phyloP scores from a whole-genome alignment of 2,329 filamentous ascomycete species.

The Trichoderma simmonsii region DNA sequence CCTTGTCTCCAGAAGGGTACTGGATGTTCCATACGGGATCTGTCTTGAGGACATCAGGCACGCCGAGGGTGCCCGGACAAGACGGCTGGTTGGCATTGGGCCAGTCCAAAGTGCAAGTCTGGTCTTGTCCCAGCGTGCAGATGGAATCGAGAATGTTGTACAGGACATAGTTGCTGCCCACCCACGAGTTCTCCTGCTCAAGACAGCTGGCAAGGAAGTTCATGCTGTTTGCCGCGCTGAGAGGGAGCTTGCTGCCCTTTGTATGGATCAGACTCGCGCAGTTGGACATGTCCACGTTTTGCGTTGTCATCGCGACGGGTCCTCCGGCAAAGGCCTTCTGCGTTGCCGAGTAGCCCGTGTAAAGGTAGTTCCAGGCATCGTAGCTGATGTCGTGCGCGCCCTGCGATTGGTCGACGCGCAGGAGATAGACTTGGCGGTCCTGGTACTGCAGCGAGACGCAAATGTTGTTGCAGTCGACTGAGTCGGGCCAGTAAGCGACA shows the following conservation, averaged over 20 bases:
- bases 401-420: slow-evolving; percentile 55
- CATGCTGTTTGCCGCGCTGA: slow-evolving; percentile 51
- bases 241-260: slow-evolving; percentile 36
- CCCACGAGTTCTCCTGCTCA: slow-evolving; percentile 41
- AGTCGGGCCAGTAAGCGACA: slow-evolving; percentile 58
- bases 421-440: slow-evolving; percentile 53
- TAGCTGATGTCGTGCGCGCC: slow-evolving; percentile 59
- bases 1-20: slow-evolving; percentile 44
- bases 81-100: slow-evolving; percentile 43
- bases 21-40: slow-evolving; percentile 46
- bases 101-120: slow-evolving; percentile 45
- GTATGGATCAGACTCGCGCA: slow-evolving; percentile 50
- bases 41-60: slow-evolving; percentile 33
- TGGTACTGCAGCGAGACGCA: slow-evolving; percentile 52
- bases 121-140: slow-evolving; percentile 46
- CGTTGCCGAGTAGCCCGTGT: slow-evolving; percentile 45
- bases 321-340: slow-evolving; percentile 47
- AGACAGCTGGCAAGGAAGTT: slow-evolving; percentile 50
- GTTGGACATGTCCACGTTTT: slow-evolving; percentile 41
- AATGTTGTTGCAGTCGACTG: slow-evolving; percentile 53
- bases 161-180: slow-evolving; percentile 45
- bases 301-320: slow-evolving; percentile 45
- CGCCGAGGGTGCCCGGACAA: slow-evolving; percentile 43
- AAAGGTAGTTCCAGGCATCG: slow-evolving; percentile 62
- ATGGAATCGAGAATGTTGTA: slow-evolving; percentile 51